phyloP scores from a whole-genome alignment of 2,329 filamentous ascomycete species.

The Diaporthe vexans region DNA sequence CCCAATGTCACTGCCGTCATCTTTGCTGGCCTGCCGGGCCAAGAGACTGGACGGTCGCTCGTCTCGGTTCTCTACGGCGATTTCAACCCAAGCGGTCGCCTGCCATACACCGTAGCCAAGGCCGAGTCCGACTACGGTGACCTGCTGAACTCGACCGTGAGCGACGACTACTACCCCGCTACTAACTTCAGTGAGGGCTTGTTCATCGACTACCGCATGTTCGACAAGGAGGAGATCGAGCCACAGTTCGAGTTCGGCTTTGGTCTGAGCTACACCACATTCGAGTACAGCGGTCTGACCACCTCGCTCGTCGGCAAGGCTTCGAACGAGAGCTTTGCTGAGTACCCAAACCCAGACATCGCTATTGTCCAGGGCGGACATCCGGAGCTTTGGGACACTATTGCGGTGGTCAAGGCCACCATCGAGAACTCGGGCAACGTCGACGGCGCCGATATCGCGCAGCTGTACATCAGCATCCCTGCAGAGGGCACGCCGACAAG shows the following conservation, averaged over 20 bases:
- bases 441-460: slow-evolving; percentile 61
- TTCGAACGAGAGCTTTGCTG: slow-evolving; percentile 57
- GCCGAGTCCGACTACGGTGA: slow-evolving; percentile 68
- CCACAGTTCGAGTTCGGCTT: slow-evolving; percentile 70
- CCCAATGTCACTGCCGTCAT: slow-evolving; percentile 75
- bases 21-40: slow-evolving; percentile 74
- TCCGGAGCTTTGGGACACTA: slow-evolving; percentile 61
- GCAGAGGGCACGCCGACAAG: slow-evolving; percentile 60
- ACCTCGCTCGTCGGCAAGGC: slow-evolving; percentile 55
- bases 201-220: slow-evolving; percentile 68
- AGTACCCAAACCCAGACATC: slow-evolving; percentile 56
- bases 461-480: slow-evolving; percentile 63
- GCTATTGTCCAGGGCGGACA: slow-evolving; percentile 59
- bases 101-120: slow-evolving; percentile 73
- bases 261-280: slow-evolving; percentile 69
- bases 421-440: slow-evolving; percentile 59
- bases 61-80: slow-evolving; percentile 71
- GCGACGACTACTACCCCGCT: slow-evolving; percentile 66
- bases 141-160: slow-evolving; percentile 56
- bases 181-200: slow-evolving; percentile 66
- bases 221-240: slow-evolving; percentile 62
- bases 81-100: slow-evolving; percentile 67
- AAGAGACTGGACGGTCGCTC: slow-evolving; percentile 70
- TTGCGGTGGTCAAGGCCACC: slow-evolving; percentile 55
- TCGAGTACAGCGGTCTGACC: slow-evolving; percentile 60